These are phyloP conservation scores for Diaporthe citriasiana DNA, from an alignment of 2,329 filamentous ascomycete genomes.

Conservation along the genomic window DNA sequence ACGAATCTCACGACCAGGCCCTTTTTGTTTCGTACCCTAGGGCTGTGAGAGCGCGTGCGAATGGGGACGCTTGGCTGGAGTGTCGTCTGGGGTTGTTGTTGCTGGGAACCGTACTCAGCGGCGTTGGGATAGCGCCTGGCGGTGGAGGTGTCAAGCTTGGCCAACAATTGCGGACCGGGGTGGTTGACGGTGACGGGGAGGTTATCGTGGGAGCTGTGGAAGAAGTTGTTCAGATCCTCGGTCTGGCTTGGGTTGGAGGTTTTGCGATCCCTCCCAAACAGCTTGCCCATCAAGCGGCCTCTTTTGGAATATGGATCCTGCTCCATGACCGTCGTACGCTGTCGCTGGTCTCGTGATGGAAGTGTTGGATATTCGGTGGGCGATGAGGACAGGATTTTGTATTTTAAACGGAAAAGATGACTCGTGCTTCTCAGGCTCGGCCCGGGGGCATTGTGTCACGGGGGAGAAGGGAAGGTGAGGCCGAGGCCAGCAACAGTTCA, in stretches of 20 bases:
- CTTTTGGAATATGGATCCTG: constrained; percentile 51
- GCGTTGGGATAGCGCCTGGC: constrained; percentile 70
- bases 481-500: constrained; percentile 12
- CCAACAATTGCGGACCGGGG: constrained; percentile 63
- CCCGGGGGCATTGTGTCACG: constrained; percentile 33
- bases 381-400: constrained; percentile 19
- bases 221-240: constrained; percentile 70
- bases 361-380: not conserved
- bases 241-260: constrained; percentile 56
- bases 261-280: constrained; percentile 64
- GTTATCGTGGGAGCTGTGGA: constrained; percentile 69
- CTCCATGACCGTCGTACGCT: constrained; percentile 37
- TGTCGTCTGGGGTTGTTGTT: constrained; percentile 19
- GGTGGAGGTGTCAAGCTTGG: constrained; percentile 67
- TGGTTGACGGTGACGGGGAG: constrained; percentile 63
- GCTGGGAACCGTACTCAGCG: constrained; percentile 58
- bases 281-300: constrained; percentile 74
- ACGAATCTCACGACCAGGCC: constrained; percentile 82
- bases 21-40: constrained; percentile 67
- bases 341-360: constrained; percentile 13
- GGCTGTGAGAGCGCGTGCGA: constrained; percentile 59
- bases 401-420: constrained; percentile 29
- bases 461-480: constrained; percentile 1
- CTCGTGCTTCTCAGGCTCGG: constrained; percentile 39
- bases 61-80: constrained; percentile 55